These are phyloP conservation scores for Balamuthia mandrillaris DNA, from an alignment of 208 protist species.

Conservation along the genomic window DNA sequence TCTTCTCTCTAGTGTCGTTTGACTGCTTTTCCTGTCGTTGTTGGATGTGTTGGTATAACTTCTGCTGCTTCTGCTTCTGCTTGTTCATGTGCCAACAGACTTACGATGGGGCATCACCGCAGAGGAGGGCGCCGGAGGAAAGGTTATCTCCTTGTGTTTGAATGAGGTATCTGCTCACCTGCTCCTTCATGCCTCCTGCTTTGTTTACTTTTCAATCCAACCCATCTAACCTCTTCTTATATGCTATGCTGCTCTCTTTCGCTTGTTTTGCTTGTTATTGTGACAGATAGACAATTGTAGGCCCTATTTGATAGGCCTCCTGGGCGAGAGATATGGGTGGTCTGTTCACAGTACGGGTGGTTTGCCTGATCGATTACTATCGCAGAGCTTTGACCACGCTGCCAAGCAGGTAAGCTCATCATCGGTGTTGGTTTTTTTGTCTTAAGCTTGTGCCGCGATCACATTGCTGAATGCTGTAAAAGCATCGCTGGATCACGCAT, in stretches of 20 bases:
- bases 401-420: no score
- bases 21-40: no score
- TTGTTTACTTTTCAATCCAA: not conserved
- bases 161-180: conserved; percentile 9
- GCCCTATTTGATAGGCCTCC: conserved; percentile 35
- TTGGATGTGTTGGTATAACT: no score
- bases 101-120: conserved; percentile 34
- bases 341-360: no score
- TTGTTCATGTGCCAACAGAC: not conserved
- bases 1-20: no score
- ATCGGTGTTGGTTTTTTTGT: no score
- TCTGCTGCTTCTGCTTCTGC: no score
- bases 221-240: not conserved
- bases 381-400: no score
- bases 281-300: conserved; percentile 39
- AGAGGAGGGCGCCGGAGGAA: not conserved
- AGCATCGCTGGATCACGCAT: not conserved
- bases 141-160: conserved; percentile 14
- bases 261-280: no score
- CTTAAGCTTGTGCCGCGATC: no score
- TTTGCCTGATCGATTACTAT: not conserved
- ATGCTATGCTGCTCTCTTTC: no score
- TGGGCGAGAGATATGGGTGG: conserved; percentile 39
- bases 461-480: not conserved
- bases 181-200: not conserved